Evolutionary conservation across 164 flowering plant genomes (phyloP).

Genomic region (Magnolia officinalis): DNA sequence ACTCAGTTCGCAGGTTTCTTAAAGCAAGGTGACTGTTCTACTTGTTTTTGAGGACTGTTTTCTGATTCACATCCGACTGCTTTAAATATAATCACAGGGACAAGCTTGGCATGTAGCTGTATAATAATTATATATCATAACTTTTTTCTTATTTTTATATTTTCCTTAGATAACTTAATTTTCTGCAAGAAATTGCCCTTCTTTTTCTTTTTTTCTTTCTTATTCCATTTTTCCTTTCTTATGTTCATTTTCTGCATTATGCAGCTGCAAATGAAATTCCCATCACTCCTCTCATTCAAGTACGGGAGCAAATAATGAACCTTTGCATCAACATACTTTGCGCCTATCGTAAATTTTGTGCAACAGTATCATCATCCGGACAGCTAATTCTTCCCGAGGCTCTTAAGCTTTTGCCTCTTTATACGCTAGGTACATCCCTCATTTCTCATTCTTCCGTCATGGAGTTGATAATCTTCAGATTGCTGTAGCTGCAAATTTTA

Average conservation of each 20-base stretch:
- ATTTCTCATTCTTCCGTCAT: background rate
- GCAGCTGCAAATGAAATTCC: constrained; percentile 81
- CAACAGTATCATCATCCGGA: constrained; percentile 91
- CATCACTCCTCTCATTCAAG: constrained; percentile 52
- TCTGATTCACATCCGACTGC: background rate
- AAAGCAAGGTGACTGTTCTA: constrained; percentile 71
- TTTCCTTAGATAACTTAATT: background rate
- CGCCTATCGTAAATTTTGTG: constrained; percentile 93
- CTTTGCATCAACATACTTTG: constrained; percentile 65
- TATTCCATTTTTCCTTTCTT: background rate
- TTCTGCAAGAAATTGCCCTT: background rate
- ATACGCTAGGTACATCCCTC: constrained; percentile 64
- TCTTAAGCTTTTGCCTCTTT: constrained; percentile 86
- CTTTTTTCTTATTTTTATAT: background rate
- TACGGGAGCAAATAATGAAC: constrained; percentile 72
- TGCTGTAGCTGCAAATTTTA: no score
- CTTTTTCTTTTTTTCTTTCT: background rate
- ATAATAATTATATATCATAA: background rate
- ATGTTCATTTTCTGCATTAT: constrained; percentile 6
- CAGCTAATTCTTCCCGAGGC: constrained; percentile 98
- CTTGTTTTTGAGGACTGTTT: background rate
- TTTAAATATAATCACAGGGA: background rate
- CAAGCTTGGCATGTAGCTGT: background rate
- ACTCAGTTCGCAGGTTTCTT: constrained; percentile 79
- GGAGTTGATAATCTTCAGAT: background rate